Percentiles rank a stretch among this genome's conserved stretches.
Conservation (phyloP, 2,329 filamentous ascomycete genomes). For the Paecilomyces fulvus region DNA sequence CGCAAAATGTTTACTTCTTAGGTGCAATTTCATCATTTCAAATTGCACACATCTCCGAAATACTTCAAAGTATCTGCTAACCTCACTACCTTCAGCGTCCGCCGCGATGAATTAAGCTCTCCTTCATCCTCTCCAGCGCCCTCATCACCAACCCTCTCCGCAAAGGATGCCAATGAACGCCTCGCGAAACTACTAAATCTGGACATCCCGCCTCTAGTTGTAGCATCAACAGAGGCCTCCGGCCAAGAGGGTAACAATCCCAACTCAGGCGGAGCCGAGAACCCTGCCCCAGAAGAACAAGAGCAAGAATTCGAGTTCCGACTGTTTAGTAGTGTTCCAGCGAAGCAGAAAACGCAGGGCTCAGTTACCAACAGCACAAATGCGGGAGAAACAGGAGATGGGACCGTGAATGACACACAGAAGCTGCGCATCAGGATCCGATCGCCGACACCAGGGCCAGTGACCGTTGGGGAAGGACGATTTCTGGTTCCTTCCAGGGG, state of each 20-base stretch:
- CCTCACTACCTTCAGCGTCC: conserved; percentile 16
- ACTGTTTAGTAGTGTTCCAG: conserved; percentile 26
- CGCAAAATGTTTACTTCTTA: background rate
- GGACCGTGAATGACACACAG: conserved; percentile 14
- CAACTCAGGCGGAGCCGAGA: background rate
- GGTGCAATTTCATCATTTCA: background rate
- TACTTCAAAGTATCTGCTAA: background rate
- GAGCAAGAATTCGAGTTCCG: conserved; percentile 37
- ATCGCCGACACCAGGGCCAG: conserved; percentile 28
- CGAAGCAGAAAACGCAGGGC: conserved; percentile 8
- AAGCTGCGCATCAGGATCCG: conserved; percentile 32
- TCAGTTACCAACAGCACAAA: background rate
- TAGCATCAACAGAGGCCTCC: conserved; percentile 7
- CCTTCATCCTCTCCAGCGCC: conserved; percentile 18
- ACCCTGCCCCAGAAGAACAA: conserved; percentile 8
- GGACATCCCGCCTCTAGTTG: conserved; percentile 9
- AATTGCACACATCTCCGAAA: background rate
- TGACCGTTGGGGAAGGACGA: conserved; percentile 20
- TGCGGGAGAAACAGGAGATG: background rate
- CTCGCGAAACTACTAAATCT: conserved; percentile 27
- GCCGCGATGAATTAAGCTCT: conserved; percentile 28
- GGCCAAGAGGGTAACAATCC: background rate
- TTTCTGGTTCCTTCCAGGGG: conserved; percentile 34
- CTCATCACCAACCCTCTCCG: conserved; percentile 20
- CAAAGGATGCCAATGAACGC: conserved; percentile 21